Percentiles rank a stretch among this genome's conserved stretches.
These are phyloP conservation scores for Colletotrichum sp. DNA, from an alignment of 2,329 filamentous ascomycete genomes.

Conservation along the genomic window DNA sequence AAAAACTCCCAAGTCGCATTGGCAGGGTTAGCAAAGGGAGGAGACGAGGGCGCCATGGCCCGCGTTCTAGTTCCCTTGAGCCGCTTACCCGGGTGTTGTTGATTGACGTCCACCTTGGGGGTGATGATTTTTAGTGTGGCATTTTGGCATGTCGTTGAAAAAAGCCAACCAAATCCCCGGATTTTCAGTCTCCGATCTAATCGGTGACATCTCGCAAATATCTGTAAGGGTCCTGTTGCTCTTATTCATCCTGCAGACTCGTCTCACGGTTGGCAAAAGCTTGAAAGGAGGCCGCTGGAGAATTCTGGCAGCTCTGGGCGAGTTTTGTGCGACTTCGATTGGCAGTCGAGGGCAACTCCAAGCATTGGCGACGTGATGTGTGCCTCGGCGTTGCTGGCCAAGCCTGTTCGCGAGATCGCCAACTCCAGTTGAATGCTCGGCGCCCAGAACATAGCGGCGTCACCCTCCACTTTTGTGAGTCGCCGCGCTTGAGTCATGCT, in stretches of 20 bases:
- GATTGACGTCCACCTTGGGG: neutral
- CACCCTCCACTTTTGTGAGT: slow-evolving; percentile 12
- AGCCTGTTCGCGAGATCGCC: slow-evolving; percentile 16
- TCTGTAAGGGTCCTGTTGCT: slow-evolving; percentile 1
- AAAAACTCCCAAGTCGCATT: neutral
- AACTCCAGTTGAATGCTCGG: slow-evolving; percentile 15
- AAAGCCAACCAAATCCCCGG: neutral
- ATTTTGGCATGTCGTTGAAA: neutral
- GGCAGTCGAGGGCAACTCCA: neutral
- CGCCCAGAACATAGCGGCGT: slow-evolving; percentile 13
- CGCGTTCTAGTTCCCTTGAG: neutral
- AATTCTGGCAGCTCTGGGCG: neutral
- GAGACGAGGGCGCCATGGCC: neutral
- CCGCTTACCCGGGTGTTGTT: neutral
- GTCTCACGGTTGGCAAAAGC: slow-evolving; percentile 17
- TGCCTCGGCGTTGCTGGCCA: slow-evolving; percentile 10
- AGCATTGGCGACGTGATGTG: slow-evolving; percentile 15
- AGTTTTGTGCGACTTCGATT: slow-evolving; percentile 4
- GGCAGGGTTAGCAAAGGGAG: neutral
- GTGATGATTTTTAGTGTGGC: neutral
- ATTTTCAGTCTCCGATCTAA: slow-evolving; percentile 1
- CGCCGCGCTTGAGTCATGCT: slow-evolving; percentile 2
- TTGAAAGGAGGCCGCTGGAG: slow-evolving; percentile 1
- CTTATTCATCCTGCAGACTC: slow-evolving; percentile 7
- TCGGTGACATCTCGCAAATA: neutral